A percentile compares a stretch with the other conserved stretches of the same genome.
These are phyloP conservation scores for Lizonia empirigonia DNA, from an alignment of 2,329 filamentous ascomycete genomes.

Conservation along the genomic window DNA sequence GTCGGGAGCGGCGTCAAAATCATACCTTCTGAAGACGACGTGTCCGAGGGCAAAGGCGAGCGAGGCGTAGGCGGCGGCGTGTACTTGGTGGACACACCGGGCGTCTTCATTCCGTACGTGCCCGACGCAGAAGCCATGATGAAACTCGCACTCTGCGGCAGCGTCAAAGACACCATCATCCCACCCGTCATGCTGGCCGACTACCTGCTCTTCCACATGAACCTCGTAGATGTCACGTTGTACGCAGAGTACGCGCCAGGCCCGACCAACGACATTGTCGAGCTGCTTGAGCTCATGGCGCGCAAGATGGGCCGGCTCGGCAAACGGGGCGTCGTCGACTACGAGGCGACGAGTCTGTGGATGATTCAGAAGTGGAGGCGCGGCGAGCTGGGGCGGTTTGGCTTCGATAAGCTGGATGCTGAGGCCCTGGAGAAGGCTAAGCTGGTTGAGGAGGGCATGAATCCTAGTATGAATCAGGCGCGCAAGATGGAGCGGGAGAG, in stretches of 20 bases:
- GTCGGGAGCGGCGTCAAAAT: slow-evolving; percentile 84
- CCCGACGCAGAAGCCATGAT: slow-evolving; percentile 86
- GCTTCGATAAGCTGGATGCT: slow-evolving; percentile 76
- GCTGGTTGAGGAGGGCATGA: slow-evolving; percentile 53
- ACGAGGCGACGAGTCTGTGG: slow-evolving; percentile 76
- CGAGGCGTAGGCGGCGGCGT: slow-evolving; percentile 61
- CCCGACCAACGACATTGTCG: slow-evolving; percentile 84
- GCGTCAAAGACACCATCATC: slow-evolving; percentile 88
- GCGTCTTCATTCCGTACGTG: slow-evolving; percentile 94
- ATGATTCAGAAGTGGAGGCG: slow-evolving; percentile 81
- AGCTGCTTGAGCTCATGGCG: slow-evolving; percentile 74
- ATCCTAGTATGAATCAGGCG: slow-evolving; percentile 70
- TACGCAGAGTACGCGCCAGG: slow-evolving; percentile 70
- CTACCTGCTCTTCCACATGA: slow-evolving; percentile 86
- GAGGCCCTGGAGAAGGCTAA: slow-evolving; percentile 62
- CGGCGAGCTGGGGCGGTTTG: slow-evolving; percentile 75
- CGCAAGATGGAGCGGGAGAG: slow-evolving; percentile 68
- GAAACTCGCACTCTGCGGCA: slow-evolving; percentile 88
- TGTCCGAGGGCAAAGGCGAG: slow-evolving; percentile 20
- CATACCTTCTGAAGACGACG: slow-evolving; percentile 58
- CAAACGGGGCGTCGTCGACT: slow-evolving; percentile 72
- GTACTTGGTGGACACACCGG: slow-evolving; percentile 89
- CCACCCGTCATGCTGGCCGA: slow-evolving; percentile 79
- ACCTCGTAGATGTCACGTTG: slow-evolving; percentile 65
- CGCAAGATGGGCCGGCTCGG: slow-evolving; percentile 74